Evolutionary conservation across 176 grass and related monocot genomes (phyloP).

Genomic region (Oryza rufipogon): DNA sequence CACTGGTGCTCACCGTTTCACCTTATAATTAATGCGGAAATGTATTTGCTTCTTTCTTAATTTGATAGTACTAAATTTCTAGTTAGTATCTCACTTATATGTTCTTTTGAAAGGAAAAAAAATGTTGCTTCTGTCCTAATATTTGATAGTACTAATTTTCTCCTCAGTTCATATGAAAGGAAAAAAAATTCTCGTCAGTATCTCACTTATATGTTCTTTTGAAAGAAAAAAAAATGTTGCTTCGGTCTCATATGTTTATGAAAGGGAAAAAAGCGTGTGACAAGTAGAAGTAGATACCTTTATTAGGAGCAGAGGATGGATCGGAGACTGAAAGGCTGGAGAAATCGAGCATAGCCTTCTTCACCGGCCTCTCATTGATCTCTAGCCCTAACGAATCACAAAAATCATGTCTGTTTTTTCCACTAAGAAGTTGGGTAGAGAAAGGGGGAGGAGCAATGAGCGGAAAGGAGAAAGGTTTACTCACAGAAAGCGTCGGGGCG

Average conservation of each 20-base stretch:
- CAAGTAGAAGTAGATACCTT: constrained; percentile 43
- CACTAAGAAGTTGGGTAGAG: neutral
- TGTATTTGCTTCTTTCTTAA: neutral
- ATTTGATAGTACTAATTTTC: neutral
- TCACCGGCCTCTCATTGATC: constrained; percentile 82
- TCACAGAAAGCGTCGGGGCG: constrained; percentile 79
- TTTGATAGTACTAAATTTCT: neutral
- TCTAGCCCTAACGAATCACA: constrained; percentile 61
- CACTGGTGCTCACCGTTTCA: neutral
- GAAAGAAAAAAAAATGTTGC: no score
- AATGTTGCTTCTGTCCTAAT: neutral
- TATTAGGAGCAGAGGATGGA: no score
- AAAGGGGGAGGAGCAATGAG: neutral
- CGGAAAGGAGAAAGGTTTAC: constrained; percentile 15
- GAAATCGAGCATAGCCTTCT: constrained; percentile 75
- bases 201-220: no score
- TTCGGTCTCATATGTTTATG: neutral
- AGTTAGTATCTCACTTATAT: neutral
- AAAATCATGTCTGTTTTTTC: neutral
- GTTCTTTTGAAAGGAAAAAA: no score
- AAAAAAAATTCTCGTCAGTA: neutral
- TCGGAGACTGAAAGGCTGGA: constrained; percentile 41
- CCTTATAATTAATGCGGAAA: neutral
- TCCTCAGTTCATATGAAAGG: neutral
- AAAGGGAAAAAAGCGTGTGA: neutral